These are phyloP conservation scores for Colletotrichum kahawae DNA, from an alignment of 2,329 filamentous ascomycete species.

Conservation along the genomic window DNA sequence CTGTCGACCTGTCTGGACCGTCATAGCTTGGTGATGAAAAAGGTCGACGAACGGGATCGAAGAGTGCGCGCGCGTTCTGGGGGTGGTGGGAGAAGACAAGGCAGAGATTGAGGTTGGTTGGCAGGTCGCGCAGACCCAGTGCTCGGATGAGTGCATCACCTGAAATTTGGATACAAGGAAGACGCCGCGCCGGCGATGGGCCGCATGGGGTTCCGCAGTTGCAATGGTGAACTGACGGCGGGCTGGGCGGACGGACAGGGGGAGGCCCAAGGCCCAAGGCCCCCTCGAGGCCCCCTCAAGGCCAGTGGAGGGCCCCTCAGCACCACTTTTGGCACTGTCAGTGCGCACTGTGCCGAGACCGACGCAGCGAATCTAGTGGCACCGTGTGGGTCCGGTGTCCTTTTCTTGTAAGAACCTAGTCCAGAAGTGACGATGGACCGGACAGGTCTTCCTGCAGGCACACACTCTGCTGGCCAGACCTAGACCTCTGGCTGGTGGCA, in stretches of 20 bases:
- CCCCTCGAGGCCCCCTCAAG: neutral
- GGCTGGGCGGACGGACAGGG: neutral
- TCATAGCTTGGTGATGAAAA: conserved; percentile 13
- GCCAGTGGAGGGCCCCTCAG: no score
- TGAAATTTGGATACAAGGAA: conserved; percentile 16
- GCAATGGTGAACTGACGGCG: conserved; percentile 7
- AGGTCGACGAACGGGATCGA: neutral
- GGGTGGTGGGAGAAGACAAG: neutral
- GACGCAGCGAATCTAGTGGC: neutral
- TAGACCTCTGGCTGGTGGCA: neutral
- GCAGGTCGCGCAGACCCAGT: neutral
- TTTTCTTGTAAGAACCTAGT: neutral
- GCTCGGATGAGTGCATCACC: conserved; percentile 4
- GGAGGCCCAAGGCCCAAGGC: neutral
- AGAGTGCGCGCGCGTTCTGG: neutral
- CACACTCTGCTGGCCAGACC: neutral
- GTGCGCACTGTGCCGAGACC: neutral
- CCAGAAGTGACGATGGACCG: neutral
- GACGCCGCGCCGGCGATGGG: neutral
- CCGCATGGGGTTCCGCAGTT: neutral
- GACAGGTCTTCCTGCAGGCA: neutral
- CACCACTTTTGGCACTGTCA: neutral
- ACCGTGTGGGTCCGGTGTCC: neutral
- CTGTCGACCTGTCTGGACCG: neutral
- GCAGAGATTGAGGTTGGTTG: neutral